Evolutionary conservation across 2,329 filamentous ascomycete species (phyloP).

Genomic region (Pyrenochaeta sp.): DNA sequence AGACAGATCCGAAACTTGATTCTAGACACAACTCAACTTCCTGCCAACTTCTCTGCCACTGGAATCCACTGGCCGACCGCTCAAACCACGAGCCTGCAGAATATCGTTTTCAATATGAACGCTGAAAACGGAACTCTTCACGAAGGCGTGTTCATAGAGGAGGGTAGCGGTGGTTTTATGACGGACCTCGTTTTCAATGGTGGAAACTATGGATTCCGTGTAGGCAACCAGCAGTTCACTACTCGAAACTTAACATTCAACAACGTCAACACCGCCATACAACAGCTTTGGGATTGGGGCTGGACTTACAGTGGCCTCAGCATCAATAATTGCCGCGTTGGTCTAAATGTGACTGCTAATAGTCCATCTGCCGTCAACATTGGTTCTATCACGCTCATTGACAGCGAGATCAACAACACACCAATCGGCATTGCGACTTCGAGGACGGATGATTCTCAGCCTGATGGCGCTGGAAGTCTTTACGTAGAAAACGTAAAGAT

Average conservation of each 20-base stretch:
- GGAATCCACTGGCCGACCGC: slow-evolving; percentile 56
- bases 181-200: slow-evolving; percentile 55
- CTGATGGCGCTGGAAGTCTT: slow-evolving; percentile 57
- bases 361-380: slow-evolving; percentile 52
- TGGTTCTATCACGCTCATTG: slow-evolving; percentile 65
- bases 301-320: slow-evolving; percentile 62
- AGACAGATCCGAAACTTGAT: slow-evolving; percentile 71
- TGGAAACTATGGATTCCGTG: slow-evolving; percentile 49
- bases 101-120: slow-evolving; percentile 55
- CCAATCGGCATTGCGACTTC: slow-evolving; percentile 60
- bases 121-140: slow-evolving; percentile 54
- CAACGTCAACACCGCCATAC: slow-evolving; percentile 61
- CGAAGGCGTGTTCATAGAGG: slow-evolving; percentile 54
- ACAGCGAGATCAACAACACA: slow-evolving; percentile 61
- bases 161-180: slow-evolving; percentile 56
- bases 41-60: slow-evolving; percentile 54
- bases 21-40: slow-evolving; percentile 64
- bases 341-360: slow-evolving; percentile 57
- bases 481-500: slow-evolving; percentile 67
- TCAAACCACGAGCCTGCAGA: slow-evolving; percentile 56
- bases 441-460: slow-evolving; percentile 52
- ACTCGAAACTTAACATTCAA: slow-evolving; percentile 64
- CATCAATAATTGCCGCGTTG: slow-evolving; percentile 62
- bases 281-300: slow-evolving; percentile 67
- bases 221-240: slow-evolving; percentile 62